Evolutionary conservation across 495 filamentous ascomycete genomes (phyloP).

Genomic region (Aspergillus nanangensis): DNA sequence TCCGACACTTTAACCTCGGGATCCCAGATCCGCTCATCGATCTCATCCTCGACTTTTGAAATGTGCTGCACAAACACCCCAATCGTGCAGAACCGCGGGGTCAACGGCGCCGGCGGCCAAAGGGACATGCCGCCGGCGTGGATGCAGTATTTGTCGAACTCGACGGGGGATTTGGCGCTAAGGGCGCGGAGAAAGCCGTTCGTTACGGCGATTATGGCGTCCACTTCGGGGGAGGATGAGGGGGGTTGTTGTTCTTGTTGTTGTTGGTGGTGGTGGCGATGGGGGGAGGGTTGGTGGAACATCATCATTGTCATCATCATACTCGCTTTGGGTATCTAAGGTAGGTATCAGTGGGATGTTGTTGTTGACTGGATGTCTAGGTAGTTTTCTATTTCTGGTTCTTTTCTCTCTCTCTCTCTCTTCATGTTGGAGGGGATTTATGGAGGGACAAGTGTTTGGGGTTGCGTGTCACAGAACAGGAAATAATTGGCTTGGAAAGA

Average conservation of each 20-base stretch:
- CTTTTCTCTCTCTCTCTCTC: too few relatives aligned
- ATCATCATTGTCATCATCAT: too few relatives aligned
- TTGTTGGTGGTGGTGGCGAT: too few relatives aligned
- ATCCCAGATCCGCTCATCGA: conserved; percentile 37
- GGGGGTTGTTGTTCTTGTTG: not conserved
- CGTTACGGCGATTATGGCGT: conserved; percentile 28
- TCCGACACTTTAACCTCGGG: conserved; percentile 32
- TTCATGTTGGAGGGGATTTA: too few relatives aligned
- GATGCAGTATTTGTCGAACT: conserved; percentile 36
- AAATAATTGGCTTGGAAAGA: too few relatives aligned
- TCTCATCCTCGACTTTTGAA: conserved; percentile 23
- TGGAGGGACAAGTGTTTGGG: too few relatives aligned
- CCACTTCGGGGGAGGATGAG: conserved; percentile 17
- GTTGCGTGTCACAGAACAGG: too few relatives aligned
- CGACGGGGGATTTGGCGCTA: conserved; percentile 24
- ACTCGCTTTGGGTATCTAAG: too few relatives aligned
- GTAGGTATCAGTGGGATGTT: too few relatives aligned
- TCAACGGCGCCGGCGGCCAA: conserved; percentile 24
- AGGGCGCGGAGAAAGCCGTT: conserved; percentile 32
- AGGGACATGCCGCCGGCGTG: conserved; percentile 36
- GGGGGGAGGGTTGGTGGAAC: conserved; percentile 5
- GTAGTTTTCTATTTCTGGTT: too few relatives aligned
- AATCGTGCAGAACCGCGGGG: conserved; percentile 37
- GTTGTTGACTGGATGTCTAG: too few relatives aligned
- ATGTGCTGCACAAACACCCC: conserved; percentile 35